Percentiles rank a stretch among this genome's conserved stretches.
phyloP scores from a whole-genome alignment of 169 alveolate genomes.

The Toxoplasma gondii region DNA sequence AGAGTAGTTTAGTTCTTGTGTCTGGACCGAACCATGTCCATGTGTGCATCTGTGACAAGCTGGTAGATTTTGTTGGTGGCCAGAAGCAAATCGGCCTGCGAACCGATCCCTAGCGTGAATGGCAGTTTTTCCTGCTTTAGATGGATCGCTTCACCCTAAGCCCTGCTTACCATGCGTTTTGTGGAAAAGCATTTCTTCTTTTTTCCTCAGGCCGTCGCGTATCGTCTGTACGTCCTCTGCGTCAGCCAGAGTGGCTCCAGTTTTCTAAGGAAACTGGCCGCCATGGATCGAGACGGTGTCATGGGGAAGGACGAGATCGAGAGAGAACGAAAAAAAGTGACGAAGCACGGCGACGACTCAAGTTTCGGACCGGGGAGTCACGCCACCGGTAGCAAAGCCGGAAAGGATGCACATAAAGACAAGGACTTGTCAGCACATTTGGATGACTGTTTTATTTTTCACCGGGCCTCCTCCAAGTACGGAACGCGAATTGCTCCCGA shows the following conservation, averaged over 20 bases:
- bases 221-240: slow-evolving; percentile 32
- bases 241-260: slow-evolving; percentile 33
- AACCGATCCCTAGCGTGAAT: no score
- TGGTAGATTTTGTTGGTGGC: no score
- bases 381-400: not conserved
- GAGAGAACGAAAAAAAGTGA: not conserved
- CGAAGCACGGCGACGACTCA: not conserved
- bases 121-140: no score
- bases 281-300: not conserved
- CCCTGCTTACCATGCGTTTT: no score
- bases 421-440: not conserved
- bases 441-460: slow-evolving; percentile 12
- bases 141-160: no score
- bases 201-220: not conserved
- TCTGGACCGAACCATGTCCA: no score
- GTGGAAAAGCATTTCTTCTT: not conserved
- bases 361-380: not conserved
- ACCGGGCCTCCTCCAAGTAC: not conserved
- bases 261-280: not conserved
- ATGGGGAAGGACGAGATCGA: not conserved
- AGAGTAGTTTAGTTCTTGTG: no score
- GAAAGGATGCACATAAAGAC: not conserved
- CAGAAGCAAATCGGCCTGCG: no score
- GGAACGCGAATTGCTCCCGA: not conserved
- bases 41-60: no score